Base-by-base conservation (phyloP, 257 asterid species). In the Handroanthus guayacan region DNA sequence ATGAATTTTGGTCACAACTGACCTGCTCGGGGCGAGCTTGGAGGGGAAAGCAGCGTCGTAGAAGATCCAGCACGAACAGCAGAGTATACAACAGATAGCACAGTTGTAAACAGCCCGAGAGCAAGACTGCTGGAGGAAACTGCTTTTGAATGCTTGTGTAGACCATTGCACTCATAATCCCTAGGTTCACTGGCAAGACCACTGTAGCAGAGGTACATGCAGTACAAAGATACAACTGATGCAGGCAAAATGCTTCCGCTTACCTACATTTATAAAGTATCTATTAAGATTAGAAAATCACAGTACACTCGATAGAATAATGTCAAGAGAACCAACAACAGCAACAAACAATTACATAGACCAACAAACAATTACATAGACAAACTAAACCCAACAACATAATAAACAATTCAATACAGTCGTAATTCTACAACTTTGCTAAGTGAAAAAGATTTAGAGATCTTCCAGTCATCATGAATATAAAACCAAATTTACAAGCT, bases 181-280 rank as follows among this genome's bases (percentile, higher is more conserved):
- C 98, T 87, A 38, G 97, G 97, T 81, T 91, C 96, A 85, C 98
- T 91, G 44, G 98, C 86, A 62, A 94, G 91, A 16, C 97, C 98
- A 78, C 94, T 90, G 79, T 94, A 94, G 89, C 97, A 89, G 74
- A 94, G 98, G 87, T 94, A 91, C 90, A 89, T 91, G 87, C 98
- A 94, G 82, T 94, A 94, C 79, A 94, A 45, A 50, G 98, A 94
- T 78, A 94, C 60, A 81, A 94, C 97, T 17, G 97, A 90, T 67
- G 98, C 83, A 62, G 98, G 98, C 85, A 94, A 82, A 81, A 94
- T 84, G 90, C 98, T 94, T 69, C 98, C 97, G 20, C 89, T 57
- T 13, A 94, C 94, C 98, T 94, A 60, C 55, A 63, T 76, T 76
- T 34, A 25, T 39, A n/a, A 62, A 75, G 13, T 34, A 20, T 16